Percentiles rank a stretch among this genome's conserved stretches.
Evolutionary conservation across 768 basidiomycete genomes (phyloP).

Genomic region (Strobilomyces dryophilus): DNA sequence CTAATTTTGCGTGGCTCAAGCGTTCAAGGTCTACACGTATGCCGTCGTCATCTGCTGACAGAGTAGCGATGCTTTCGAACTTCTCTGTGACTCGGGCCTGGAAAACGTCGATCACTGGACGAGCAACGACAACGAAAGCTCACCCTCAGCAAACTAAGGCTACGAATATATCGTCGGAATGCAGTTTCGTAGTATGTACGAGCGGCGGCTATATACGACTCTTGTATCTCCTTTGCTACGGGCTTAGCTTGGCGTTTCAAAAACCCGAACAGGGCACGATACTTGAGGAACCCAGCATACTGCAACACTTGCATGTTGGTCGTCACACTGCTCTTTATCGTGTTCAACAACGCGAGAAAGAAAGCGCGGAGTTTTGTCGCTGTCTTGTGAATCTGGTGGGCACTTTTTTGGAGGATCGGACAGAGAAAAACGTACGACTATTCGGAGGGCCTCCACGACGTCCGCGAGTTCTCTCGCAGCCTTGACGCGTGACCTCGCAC

Average conservation of each 20-base stretch:
- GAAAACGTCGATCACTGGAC: neutral
- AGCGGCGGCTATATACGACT: conserved; percentile 78
- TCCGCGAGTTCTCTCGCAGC: conserved; percentile 81
- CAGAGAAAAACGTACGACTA: conserved; percentile 59
- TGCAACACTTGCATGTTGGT: conserved; percentile 94
- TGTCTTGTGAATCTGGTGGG: conserved; percentile 47
- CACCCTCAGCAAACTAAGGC: conserved; percentile 76
- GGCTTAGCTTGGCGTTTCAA: conserved; percentile 76
- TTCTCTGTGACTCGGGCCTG: conserved; percentile 71
- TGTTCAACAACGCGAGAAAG: conserved; percentile 78
- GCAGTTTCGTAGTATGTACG: conserved; percentile 95
- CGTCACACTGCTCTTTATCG: conserved; percentile 77
- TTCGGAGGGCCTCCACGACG: conserved; percentile 80
- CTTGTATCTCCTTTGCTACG: conserved; percentile 83
- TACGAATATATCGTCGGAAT: conserved; percentile 84
- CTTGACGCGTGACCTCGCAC: conserved; percentile 76
- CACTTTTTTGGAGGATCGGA: neutral
- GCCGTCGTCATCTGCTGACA: conserved; percentile 39
- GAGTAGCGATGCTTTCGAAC: conserved; percentile 55
- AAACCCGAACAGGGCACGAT: conserved; percentile 77
- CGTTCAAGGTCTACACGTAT: conserved; percentile 48
- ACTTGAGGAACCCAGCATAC: conserved; percentile 80
- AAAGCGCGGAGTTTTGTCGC: conserved; percentile 85
- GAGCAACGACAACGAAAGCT: conserved; percentile 5
- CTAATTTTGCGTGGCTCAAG: conserved; percentile 64